A percentile compares a stretch with the other conserved stretches of the same genome.
Evolutionary conservation across 345 rosid species (phyloP).

Genomic region (Acer negundo): DNA sequence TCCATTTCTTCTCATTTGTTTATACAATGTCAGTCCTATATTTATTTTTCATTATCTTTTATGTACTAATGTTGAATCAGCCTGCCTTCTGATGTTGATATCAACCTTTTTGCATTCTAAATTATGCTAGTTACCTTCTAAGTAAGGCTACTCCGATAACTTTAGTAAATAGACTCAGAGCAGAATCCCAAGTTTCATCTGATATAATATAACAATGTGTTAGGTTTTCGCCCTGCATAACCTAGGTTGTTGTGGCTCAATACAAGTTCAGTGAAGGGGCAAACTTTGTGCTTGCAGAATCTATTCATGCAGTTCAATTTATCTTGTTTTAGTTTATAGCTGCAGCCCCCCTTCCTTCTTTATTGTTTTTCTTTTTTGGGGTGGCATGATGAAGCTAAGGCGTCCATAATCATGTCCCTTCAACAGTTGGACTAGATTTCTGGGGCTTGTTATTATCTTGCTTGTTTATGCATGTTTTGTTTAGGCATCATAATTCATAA

Average conservation of each 20-base stretch:
- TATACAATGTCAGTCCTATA: conserved; percentile 16
- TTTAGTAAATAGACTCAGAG: neutral
- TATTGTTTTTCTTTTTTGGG: neutral
- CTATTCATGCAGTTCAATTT: neutral
- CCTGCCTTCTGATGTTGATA: conserved; percentile 15
- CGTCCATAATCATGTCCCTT: neutral
- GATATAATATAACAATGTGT: neutral
- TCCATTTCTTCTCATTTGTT: conserved; percentile 18
- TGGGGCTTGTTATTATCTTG: neutral
- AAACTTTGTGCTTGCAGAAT: neutral
- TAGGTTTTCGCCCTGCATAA: neutral
- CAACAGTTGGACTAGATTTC: neutral
- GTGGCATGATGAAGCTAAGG: neutral
- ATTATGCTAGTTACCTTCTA: neutral
- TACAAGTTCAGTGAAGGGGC: neutral
- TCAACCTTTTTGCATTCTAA: neutral
- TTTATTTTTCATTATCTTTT: conserved; percentile 8
- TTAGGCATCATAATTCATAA: neutral
- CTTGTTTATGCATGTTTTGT: neutral
- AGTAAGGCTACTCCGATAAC: neutral
- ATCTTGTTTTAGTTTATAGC: neutral
- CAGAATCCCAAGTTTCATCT: neutral
- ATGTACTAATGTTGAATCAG: conserved; percentile 9
- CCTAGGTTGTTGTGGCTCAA: neutral
- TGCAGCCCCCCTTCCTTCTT: neutral